phyloP scores from a whole-genome alignment of 495 filamentous ascomycete species.

The Lasiosphaeria miniovina region DNA sequence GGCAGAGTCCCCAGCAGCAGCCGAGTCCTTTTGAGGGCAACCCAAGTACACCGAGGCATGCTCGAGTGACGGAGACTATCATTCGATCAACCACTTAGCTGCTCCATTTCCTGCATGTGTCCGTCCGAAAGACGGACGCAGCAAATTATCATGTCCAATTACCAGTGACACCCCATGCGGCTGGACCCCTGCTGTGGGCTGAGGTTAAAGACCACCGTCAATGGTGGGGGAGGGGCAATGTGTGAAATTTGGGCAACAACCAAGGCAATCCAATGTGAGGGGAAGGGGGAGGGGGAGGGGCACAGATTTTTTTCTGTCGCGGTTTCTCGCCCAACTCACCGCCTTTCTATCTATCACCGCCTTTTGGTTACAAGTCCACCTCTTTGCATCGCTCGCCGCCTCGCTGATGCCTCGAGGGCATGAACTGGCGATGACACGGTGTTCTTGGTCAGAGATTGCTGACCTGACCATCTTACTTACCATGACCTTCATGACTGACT shows the following conservation, averaged over 20 bases:
- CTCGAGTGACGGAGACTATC: too few relatives aligned
- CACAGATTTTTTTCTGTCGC: conserved; percentile 6
- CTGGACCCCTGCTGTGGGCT: too few relatives aligned
- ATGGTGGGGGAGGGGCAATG: not conserved
- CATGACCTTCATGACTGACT: too few relatives aligned
- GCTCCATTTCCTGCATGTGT: too few relatives aligned
- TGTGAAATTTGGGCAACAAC: not conserved
- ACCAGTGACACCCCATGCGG: too few relatives aligned
- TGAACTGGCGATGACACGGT: not conserved
- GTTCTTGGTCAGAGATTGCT: not conserved
- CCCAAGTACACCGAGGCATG: too few relatives aligned
- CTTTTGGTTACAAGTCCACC: not conserved
- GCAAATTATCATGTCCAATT: too few relatives aligned
- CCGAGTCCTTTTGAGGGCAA: too few relatives aligned
- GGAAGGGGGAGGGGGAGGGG: conserved; percentile 7
- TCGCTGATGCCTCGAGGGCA: not conserved
- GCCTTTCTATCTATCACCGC: not conserved
- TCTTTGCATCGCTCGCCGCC: not conserved
- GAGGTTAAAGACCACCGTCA: too few relatives aligned
- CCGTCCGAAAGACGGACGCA: too few relatives aligned
- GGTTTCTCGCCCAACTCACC: conserved; percentile 1
- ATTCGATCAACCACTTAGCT: too few relatives aligned
- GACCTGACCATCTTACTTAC: not conserved
- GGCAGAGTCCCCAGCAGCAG: too few relatives aligned
- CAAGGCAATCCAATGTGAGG: not conserved